These are phyloP conservation scores for Melianthus villosus DNA, from an alignment of 441 rosid genomes.

Conservation along the genomic window DNA sequence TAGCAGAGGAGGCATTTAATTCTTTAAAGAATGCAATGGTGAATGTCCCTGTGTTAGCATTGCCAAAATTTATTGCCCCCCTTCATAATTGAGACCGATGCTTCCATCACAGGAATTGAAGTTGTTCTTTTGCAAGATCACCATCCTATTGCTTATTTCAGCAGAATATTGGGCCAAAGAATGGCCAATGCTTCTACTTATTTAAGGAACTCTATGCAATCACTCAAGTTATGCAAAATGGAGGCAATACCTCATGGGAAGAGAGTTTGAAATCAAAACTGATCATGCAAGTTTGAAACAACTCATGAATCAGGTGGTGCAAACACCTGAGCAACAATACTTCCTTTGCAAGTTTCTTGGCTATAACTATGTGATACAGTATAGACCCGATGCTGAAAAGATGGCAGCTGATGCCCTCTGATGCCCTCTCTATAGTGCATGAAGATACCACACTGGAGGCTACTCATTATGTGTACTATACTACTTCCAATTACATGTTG, in stretches of 20 bases:
- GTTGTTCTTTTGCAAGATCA: background rate
- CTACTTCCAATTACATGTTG: too few relatives aligned
- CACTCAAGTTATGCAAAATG: too few relatives aligned
- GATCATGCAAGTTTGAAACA: background rate
- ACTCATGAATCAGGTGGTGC: background rate
- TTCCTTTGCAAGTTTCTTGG: background rate
- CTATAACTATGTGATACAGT: background rate
- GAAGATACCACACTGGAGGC: background rate
- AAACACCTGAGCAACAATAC: background rate
- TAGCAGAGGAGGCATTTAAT: background rate
- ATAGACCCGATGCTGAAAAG: background rate
- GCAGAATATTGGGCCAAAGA: background rate
- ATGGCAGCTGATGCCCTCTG: background rate
- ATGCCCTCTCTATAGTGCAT: background rate
- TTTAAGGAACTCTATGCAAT: too few relatives aligned
- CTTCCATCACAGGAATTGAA: background rate
- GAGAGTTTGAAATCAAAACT: background rate
- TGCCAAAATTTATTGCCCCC: background rate
- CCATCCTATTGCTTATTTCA: background rate
- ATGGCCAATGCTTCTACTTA: background rate
- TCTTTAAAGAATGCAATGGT: background rate
- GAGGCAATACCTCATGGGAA: background rate
- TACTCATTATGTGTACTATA: too few relatives aligned
- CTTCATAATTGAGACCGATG: background rate
- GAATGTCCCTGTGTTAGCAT: background rate